Conservation (phyloP, 106 monocot species). For the Dioscorea zingiberensis region DNA sequence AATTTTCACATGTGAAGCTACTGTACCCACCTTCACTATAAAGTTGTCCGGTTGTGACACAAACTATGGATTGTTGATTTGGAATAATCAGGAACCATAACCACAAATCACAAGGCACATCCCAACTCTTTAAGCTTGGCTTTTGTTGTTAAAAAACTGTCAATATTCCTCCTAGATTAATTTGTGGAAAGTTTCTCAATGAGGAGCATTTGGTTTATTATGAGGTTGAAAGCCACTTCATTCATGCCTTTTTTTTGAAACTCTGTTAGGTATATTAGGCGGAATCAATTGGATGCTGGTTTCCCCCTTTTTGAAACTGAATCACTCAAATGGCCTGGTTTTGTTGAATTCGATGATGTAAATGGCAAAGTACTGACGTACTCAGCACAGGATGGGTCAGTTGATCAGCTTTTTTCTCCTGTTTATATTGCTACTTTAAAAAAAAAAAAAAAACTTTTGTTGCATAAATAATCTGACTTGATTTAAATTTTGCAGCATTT, state of each 20-base stretch:
- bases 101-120: no score
- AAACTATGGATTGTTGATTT: no score
- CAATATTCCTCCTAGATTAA: no score
- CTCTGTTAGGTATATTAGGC: slow-evolving; percentile 68
- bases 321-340: slow-evolving; percentile 91
- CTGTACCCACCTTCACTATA: no score
- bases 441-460: no score
- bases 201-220: neutral
- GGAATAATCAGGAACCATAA: no score
- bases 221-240: no score
- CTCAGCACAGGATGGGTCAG: slow-evolving; percentile 84
- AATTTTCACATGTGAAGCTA: no score
- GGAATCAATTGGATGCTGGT: slow-evolving; percentile 81
- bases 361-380: slow-evolving; percentile 93
- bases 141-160: no score
- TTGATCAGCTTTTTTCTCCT: neutral
- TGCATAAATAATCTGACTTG: neutral
- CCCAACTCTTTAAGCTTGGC: no score
- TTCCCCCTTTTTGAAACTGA: slow-evolving; percentile 82
- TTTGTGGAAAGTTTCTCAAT: neutral
- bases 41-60: no score
- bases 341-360: slow-evolving; percentile 95
- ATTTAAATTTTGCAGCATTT: slow-evolving; percentile 33
- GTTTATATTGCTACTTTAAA: neutral
- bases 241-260: neutral